Base-by-base conservation (phyloP, 176 grass and related monocot species). In the Eleusine coracana region DNA sequence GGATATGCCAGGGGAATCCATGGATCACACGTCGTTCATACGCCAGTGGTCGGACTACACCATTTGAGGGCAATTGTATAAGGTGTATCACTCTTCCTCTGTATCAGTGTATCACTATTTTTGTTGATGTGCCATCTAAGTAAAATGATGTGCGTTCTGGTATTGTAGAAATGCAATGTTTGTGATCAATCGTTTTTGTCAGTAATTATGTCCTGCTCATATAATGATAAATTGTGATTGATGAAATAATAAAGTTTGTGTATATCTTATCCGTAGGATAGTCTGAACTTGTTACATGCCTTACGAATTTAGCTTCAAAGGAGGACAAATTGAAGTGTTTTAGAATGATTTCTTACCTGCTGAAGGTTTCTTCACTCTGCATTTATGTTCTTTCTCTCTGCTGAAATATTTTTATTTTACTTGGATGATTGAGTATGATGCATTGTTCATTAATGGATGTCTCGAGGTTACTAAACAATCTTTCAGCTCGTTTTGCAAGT, bases 1-100 rank as follows among this genome's bases (percentile, higher is more conserved):
- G 61, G 96, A 91, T 51, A 83, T 93, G 67, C 92, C 96, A 0
- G 87, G 96, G 58, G 91, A 98, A 80, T 95, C 92, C 80, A 95
- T 98, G 96, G 96, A 98, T 93, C 96, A 98, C 71, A 98, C 96
- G 6, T 95, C 92, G 16, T 95, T 98, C 76, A 98, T 98, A 67
- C 66, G 89, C 8, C 87, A 92, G 55, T 98, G 95, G 95, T 98
- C 86, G 1, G 90, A 98, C 86, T 98, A 98, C 88, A 87, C 62
- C 29, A 98, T 98, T 66, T 95, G 70, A 71, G 29, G 70, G 50
- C 50, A 51, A n/a, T 71, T 72, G 7, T 18, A 6, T 68, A 66
- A 87, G 84, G 88, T 90, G 79, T 59, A 23, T 68, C 74, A 55
- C 84, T 79, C 84, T 82, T 67, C 59, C 16, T 74, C 68, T 79